phyloP scores from a whole-genome alignment of 1,139 yeast genomes.

The Yamadazyma aaseri region DNA sequence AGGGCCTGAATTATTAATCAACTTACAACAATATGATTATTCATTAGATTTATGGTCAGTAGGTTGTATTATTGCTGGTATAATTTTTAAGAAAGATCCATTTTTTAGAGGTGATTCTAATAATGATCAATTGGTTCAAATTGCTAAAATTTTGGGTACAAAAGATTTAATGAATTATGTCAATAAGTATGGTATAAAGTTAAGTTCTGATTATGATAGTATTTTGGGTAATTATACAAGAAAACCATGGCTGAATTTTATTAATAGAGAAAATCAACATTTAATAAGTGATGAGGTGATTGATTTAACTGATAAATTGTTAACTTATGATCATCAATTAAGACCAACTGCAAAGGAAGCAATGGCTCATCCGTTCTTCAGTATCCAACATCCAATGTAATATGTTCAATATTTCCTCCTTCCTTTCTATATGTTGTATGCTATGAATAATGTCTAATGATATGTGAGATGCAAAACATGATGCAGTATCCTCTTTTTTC shows the following conservation, averaged over 20 bases:
- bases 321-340: constrained; percentile 92
- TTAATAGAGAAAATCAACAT: constrained; percentile 70
- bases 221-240: constrained; percentile 66
- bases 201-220: constrained; percentile 66
- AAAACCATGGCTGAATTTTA: constrained; percentile 85
- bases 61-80: constrained; percentile 79
- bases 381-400: too few species aligned
- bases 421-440: background rate
- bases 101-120: constrained; percentile 78
- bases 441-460: background rate
- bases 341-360: constrained; percentile 95
- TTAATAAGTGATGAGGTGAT: constrained; percentile 69
- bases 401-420: background rate
- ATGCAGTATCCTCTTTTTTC: too few species aligned
- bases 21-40: constrained; percentile 74
- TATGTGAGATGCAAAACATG: too few species aligned
- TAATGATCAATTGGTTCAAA: constrained; percentile 77
- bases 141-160: constrained; percentile 75
- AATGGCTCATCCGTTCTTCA: constrained; percentile 60
- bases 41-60: constrained; percentile 80
- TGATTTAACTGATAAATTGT: constrained; percentile 77
- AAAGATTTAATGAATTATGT: constrained; percentile 61
- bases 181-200: constrained; percentile 57
- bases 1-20: constrained; percentile 76
- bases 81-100: constrained; percentile 73